phyloP scores from a whole-genome alignment of 768 basidiomycete genomes.

The Pulveroboletus sp. region DNA sequence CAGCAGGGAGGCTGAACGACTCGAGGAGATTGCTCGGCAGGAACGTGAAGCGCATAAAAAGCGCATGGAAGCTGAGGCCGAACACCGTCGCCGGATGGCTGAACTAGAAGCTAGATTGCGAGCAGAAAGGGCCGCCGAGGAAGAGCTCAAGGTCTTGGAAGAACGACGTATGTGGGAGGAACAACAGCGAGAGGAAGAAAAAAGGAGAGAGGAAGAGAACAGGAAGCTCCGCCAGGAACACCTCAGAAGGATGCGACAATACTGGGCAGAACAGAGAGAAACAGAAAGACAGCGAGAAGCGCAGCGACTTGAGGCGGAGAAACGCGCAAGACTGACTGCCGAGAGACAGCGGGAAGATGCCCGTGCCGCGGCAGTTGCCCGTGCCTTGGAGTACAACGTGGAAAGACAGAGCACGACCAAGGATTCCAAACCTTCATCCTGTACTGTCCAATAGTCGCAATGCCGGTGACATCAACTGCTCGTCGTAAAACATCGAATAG shows the following conservation, averaged over 20 bases:
- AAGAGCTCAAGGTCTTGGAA: not conserved
- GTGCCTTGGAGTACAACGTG: too few species aligned
- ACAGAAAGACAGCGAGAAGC: too few species aligned
- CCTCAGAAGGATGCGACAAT: not conserved
- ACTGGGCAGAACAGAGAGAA: not conserved
- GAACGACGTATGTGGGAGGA: slow-evolving; percentile 37
- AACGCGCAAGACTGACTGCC: too few species aligned
- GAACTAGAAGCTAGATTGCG: slow-evolving; percentile 39
- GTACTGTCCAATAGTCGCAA: too few species aligned
- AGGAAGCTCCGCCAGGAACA: not conserved
- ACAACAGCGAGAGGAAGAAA: not conserved
- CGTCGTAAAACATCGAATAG: too few species aligned
- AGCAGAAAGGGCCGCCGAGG: slow-evolving; percentile 5
- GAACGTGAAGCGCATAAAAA: slow-evolving; percentile 38
- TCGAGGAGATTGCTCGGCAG: slow-evolving; percentile 35
- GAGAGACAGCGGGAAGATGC: too few species aligned
- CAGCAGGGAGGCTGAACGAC: slow-evolving; percentile 35
- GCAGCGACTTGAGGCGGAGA: too few species aligned
- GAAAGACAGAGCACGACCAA: too few species aligned
- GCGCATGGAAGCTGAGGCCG: slow-evolving; percentile 41
- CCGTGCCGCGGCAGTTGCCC: too few species aligned
- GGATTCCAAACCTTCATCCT: too few species aligned
- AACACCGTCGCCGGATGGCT: slow-evolving; percentile 37
- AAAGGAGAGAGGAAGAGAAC: not conserved
- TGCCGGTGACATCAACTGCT: too few species aligned